Conservation (phyloP, 2,329 filamentous ascomycete species). For the Ambrosiella beaveri region DNA sequence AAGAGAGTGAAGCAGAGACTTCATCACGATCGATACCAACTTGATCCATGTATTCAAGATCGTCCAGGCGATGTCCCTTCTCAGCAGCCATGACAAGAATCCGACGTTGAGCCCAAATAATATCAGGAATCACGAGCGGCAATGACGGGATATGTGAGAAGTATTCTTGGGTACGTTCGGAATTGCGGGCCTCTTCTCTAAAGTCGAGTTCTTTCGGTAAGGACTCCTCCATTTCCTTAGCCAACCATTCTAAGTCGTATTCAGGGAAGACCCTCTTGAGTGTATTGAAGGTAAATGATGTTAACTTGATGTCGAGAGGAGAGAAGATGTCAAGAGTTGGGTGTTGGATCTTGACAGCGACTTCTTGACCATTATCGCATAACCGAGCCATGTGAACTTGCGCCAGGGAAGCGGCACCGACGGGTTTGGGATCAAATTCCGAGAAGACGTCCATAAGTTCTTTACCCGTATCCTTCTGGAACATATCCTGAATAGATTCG, state of each 20-base stretch:
- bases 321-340: slow-evolving; percentile 80
- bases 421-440: slow-evolving; percentile 61
- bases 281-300: slow-evolving; percentile 73
- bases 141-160: slow-evolving; percentile 56
- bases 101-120: slow-evolving; percentile 74
- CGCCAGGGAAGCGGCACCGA: slow-evolving; percentile 83
- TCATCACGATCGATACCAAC: slow-evolving; percentile 87
- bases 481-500: slow-evolving; percentile 76
- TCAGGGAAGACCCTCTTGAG: slow-evolving; percentile 91
- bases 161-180: slow-evolving; percentile 59
- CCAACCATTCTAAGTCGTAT: slow-evolving; percentile 93
- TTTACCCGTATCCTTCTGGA: slow-evolving; percentile 62
- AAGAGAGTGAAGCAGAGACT: slow-evolving; percentile 75
- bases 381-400: slow-evolving; percentile 84
- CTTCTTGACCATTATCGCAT: slow-evolving; percentile 64
- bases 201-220: slow-evolving; percentile 89
- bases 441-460: slow-evolving; percentile 70
- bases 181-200: slow-evolving; percentile 67
- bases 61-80: slow-evolving; percentile 70
- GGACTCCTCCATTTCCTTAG: slow-evolving; percentile 79
- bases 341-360: slow-evolving; percentile 95
- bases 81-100: slow-evolving; percentile 94
- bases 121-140: slow-evolving; percentile 77
- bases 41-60: slow-evolving; percentile 68
- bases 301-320: slow-evolving; percentile 70